A percentile compares a stretch with the other conserved stretches of the same genome.
phyloP scores from a whole-genome alignment of 2,329 filamentous ascomycete species.

The Apiospora marii region DNA sequence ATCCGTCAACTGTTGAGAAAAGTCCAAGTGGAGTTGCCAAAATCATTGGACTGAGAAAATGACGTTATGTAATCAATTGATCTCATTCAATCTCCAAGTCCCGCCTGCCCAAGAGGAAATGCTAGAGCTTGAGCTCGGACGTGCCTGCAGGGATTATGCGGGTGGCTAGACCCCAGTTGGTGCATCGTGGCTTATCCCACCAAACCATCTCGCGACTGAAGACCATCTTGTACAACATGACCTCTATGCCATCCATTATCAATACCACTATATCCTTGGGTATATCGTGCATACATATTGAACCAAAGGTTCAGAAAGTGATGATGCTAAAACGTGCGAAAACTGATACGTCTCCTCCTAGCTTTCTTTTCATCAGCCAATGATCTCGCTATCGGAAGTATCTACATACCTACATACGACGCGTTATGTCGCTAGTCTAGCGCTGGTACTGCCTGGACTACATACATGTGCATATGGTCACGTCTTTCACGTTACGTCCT shows the following conservation, averaged over 20 bases:
- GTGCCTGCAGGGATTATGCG: background rate
- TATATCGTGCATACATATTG: background rate
- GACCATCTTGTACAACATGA: background rate
- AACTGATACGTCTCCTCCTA: background rate
- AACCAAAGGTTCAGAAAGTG: background rate
- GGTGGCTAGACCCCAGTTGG: background rate
- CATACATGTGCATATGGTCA: background rate
- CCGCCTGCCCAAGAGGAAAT: background rate
- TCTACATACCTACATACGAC: no score
- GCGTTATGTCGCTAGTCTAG: background rate
- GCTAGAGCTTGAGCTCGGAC: background rate
- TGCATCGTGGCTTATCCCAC: background rate
- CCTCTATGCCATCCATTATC: background rate
- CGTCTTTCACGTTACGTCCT: background rate
- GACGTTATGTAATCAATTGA: constrained; percentile 7
- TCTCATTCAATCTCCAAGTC: background rate
- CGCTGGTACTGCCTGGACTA: background rate
- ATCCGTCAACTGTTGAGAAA: background rate
- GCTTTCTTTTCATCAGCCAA: background rate
- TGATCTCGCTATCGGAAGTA: background rate
- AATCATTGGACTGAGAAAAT: background rate
- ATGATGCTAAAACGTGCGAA: background rate
- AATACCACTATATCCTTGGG: background rate
- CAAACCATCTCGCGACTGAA: background rate
- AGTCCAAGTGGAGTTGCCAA: background rate